These are phyloP conservation scores for Zygosaccharomyces sapae DNA, from an alignment of 1,139 yeast genomes.

Conservation along the genomic window DNA sequence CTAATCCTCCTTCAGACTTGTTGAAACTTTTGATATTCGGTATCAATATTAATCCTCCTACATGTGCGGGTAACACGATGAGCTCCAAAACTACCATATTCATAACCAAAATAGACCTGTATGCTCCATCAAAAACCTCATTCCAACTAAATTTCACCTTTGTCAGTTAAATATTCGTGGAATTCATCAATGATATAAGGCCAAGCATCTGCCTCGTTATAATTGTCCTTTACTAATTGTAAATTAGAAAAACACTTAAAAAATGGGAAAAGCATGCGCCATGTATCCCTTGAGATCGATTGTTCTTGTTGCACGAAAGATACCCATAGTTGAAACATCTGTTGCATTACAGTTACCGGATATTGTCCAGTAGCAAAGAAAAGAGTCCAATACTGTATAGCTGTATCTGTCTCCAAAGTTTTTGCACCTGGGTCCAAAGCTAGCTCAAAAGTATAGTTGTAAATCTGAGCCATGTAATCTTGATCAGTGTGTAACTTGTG, in stretches of 20 bases:
- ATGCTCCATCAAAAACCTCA: slow-evolving; percentile 1
- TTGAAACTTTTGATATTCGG: slow-evolving; percentile 3
- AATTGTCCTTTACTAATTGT: slow-evolving; percentile 51
- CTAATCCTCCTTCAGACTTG: not conserved
- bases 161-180: slow-evolving; percentile 52
- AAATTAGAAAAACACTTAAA: slow-evolving; percentile 45
- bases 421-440: slow-evolving; percentile 60
- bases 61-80: slow-evolving; percentile 5
- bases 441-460: slow-evolving; percentile 67
- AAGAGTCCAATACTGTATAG: slow-evolving; percentile 74
- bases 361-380: slow-evolving; percentile 44
- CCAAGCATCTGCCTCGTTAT: slow-evolving; percentile 86
- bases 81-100: not conserved
- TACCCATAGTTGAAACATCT: slow-evolving; percentile 39
- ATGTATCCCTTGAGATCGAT: slow-evolving; percentile 63
- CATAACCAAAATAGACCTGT: not conserved
- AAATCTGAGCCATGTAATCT: slow-evolving; percentile 51
- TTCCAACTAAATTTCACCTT: slow-evolving; percentile 2
- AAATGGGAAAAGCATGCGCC: slow-evolving; percentile 80
- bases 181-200: slow-evolving; percentile 84
- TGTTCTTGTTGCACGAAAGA: slow-evolving; percentile 19
- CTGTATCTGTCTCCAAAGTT: slow-evolving; percentile 56
- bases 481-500: slow-evolving; percentile 38
- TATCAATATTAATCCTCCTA: not conserved
- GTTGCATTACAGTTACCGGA: slow-evolving; percentile 51